A percentile compares a stretch with the other conserved stretches of the same genome.
phyloP scores from a whole-genome alignment of 306 rosid genomes.

The Cicer cuneatum region DNA sequence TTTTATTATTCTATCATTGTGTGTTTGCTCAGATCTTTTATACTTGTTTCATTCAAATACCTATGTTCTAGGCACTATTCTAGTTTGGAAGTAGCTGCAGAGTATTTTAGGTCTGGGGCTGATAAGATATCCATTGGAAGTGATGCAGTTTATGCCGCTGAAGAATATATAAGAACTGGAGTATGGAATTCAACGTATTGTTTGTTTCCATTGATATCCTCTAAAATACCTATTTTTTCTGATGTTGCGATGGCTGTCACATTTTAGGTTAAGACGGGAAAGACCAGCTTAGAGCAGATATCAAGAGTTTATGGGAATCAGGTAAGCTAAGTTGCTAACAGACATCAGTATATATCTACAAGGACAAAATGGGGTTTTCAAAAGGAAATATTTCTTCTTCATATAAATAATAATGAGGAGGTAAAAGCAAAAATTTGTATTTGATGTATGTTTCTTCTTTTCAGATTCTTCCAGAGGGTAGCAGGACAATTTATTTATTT shows the following conservation, averaged over 20 bases:
- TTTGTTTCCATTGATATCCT: constrained; percentile 33
- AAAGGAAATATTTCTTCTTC: not conserved
- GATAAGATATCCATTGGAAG: constrained; percentile 98
- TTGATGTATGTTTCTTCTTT: constrained; percentile 5
- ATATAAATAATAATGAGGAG: not conserved
- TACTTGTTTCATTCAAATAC: not conserved
- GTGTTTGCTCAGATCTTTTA: not conserved
- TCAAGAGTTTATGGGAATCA: constrained; percentile 96
- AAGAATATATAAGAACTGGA: constrained; percentile 84
- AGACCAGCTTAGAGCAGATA: constrained; percentile 95
- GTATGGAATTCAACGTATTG: constrained; percentile 56
- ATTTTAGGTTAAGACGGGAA: constrained; percentile 81
- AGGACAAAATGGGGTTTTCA: not conserved
- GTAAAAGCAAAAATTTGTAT: not conserved
- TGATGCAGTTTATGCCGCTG: constrained; percentile 97
- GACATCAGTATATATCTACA: not conserved
- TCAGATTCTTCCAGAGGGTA: not conserved
- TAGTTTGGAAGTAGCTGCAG: constrained; percentile 98
- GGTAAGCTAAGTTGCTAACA: constrained; percentile 50
- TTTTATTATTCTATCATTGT: constrained; percentile 18
- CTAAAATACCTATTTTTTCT: constrained; percentile 38
- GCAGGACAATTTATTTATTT: not conserved
- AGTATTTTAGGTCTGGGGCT: constrained; percentile 97
- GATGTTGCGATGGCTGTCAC: constrained; percentile 39
- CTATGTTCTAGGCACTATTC: constrained; percentile 72